phyloP scores from a whole-genome alignment of 306 rosid species.

The Astragalus glycyphyllos region DNA sequence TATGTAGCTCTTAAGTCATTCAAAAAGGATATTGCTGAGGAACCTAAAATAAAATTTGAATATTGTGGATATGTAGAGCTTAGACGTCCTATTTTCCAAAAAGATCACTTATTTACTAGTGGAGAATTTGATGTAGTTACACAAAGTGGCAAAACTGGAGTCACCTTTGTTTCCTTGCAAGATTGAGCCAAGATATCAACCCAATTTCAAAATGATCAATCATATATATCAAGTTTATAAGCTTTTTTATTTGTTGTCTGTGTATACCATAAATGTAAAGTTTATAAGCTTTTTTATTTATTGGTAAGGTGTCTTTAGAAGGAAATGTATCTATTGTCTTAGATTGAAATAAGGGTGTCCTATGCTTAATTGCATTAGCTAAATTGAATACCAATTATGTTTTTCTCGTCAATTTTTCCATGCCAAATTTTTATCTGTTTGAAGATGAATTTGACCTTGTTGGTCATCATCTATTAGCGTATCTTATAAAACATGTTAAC shows the following conservation, averaged over 20 bases:
- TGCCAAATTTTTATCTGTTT: no score
- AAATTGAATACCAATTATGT: no score
- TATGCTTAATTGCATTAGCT: no score
- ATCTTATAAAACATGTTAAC: no score
- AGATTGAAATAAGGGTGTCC: background rate
- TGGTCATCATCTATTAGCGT: no score
- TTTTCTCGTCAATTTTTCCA: no score
- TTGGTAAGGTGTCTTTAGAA: background rate
- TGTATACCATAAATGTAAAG: background rate
- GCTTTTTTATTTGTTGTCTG: background rate
- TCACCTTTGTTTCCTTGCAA: conserved; percentile 39
- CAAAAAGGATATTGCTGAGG: conserved; percentile 51
- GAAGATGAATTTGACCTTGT: no score
- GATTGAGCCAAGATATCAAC: background rate
- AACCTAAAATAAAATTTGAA: conserved; percentile 38
- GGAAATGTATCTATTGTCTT: background rate
- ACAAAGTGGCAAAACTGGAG: conserved; percentile 48
- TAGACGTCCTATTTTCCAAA: conserved; percentile 55
- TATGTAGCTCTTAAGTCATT: conserved; percentile 55
- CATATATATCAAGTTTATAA: conserved; percentile 4
- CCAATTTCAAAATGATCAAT: conserved; percentile 19
- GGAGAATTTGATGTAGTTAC: conserved; percentile 64
- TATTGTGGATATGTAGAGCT: conserved; percentile 75
- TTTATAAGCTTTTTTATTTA: background rate
- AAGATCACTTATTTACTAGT: conserved; percentile 39